Percentiles rank a stretch among this genome's conserved stretches.
Conservation (phyloP, 176 grass and related monocot species). For the Musa schizocarpa region DNA sequence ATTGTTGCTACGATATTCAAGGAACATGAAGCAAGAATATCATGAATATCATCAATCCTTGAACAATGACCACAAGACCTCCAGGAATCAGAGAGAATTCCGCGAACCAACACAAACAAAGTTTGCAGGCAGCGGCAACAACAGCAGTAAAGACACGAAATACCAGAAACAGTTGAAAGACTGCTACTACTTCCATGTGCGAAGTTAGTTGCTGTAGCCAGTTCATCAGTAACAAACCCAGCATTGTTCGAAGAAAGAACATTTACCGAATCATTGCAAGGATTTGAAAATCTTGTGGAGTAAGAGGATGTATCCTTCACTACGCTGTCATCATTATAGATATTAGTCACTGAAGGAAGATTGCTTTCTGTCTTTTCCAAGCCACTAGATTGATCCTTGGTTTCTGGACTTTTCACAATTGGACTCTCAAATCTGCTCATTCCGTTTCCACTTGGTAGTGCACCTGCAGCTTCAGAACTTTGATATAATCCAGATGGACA, state of each 20-base stretch:
- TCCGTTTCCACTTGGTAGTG: slow-evolving; percentile 18
- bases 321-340: slow-evolving; percentile 9
- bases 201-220: slow-evolving; percentile 20
- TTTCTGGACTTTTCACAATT: slow-evolving; percentile 22
- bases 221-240: slow-evolving; percentile 13
- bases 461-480: slow-evolving; percentile 14
- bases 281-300: slow-evolving; percentile 22
- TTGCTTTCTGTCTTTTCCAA: slow-evolving; percentile 24
- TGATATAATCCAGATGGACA: slow-evolving; percentile 3
- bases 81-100: slow-evolving; percentile 50
- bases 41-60: slow-evolving; percentile 75
- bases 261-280: slow-evolving; percentile 19
- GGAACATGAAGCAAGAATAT: slow-evolving; percentile 60
- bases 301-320: slow-evolving; percentile 12
- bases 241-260: slow-evolving; percentile 21
- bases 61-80: slow-evolving; percentile 29
- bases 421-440: slow-evolving; percentile 24
- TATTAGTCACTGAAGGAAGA: slow-evolving; percentile 15
- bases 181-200: slow-evolving; percentile 13
- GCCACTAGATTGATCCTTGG: slow-evolving; percentile 20
- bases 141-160: slow-evolving; percentile 63
- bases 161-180: slow-evolving; percentile 21
- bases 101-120: slow-evolving; percentile 45
- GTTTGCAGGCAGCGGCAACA: slow-evolving; percentile 46
- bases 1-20: slow-evolving; percentile 47